Percentiles rank a stretch among this genome's conserved stretches.
Conservation (phyloP, 23 red algal genomes). For the Gracilaria vermiculophylla region DNA sequence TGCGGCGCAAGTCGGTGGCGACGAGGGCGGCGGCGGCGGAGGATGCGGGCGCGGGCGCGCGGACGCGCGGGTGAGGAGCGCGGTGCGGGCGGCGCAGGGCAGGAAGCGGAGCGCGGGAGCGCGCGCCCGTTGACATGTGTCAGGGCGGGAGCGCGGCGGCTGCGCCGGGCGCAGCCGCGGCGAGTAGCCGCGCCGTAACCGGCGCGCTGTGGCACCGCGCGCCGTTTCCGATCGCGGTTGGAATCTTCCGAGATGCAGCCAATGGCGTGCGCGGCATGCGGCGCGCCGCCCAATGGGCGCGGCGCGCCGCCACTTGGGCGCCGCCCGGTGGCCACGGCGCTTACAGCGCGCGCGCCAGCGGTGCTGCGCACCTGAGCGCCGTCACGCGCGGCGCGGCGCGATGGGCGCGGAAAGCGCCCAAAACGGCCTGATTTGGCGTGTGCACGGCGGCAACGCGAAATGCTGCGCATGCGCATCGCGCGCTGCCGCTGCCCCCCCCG, state of each 20-base stretch:
- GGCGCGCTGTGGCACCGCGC: background rate
- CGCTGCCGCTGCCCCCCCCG: background rate
- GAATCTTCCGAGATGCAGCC: conserved; percentile 31
- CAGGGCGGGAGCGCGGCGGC: no score
- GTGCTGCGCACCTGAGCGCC: conserved; percentile 13
- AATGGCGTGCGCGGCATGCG: background rate
- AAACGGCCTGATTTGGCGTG: conserved; percentile 10
- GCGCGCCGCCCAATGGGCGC: background rate
- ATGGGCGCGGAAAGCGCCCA: conserved; percentile 2
- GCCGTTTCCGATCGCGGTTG: background rate
- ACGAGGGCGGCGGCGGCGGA: no score
- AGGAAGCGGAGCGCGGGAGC: no score
- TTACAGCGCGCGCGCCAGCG: conserved; percentile 16
- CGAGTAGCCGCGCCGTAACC: background rate
- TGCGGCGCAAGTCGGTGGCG: no score
- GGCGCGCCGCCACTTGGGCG: background rate
- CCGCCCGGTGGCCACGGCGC: background rate
- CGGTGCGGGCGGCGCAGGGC: no score
- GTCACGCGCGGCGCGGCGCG: background rate
- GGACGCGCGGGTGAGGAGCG: no score
- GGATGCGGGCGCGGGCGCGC: no score
- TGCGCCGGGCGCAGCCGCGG: no score
- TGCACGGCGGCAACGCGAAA: conserved; percentile 28
- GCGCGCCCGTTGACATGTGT: no score
- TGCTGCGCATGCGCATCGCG: conserved; percentile 25